Evolutionary conservation across 345 rosid species (phyloP), one percentile per base, ranked within the genome.

Genomic region (Bruguiera parviflora): DNA sequence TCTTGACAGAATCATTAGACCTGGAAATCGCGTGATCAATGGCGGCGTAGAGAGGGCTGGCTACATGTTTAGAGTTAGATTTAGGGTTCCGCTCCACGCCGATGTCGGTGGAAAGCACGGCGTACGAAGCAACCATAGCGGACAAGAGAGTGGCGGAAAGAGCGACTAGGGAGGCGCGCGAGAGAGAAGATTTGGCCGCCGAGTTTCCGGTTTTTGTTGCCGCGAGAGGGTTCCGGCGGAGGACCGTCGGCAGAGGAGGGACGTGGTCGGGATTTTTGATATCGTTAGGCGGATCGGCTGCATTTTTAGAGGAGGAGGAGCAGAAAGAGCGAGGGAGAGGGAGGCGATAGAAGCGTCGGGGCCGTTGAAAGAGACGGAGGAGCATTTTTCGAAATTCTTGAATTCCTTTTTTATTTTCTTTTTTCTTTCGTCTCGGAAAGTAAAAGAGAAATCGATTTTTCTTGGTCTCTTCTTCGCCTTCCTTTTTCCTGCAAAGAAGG

Each of bases 91-190:
- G 43, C 18, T 55, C 65, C 15, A 53, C 39, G 22, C 63, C 71
- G 29, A 49, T 73, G 20, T 68, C 61, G n/a, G 64, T 60, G 18
- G 80, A 68, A 49, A 84, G 63, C 71, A 83, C 39, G 29, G 81
- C 78, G 63, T 76, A 56, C n/a, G 89, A 80, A 10, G 86, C 95
- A 24, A 83, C 21, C 13, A 83, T 27, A 29, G 86, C 72, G 20
- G 92, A 86, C 46, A 89, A 70, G 66, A 81, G 77, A 5, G 93
- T 83, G 57, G 93, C 90, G 74, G 93, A 88, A 65, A 89, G 81
- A 25, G 76, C 78, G 49, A 86, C 59, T 8, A 75, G 24, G 51
- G 96, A 80, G 56, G 71, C 79, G 53, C 85, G 86, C 5, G 83
- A 72, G 43, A 79, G 63, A 19, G 67, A 70, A 21, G 83, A 69